Evolutionary conservation across 768 basidiomycete genomes (phyloP), one percentile per base, ranked within the genome.

Genomic region (Kwoniella mangroviensis): DNA sequence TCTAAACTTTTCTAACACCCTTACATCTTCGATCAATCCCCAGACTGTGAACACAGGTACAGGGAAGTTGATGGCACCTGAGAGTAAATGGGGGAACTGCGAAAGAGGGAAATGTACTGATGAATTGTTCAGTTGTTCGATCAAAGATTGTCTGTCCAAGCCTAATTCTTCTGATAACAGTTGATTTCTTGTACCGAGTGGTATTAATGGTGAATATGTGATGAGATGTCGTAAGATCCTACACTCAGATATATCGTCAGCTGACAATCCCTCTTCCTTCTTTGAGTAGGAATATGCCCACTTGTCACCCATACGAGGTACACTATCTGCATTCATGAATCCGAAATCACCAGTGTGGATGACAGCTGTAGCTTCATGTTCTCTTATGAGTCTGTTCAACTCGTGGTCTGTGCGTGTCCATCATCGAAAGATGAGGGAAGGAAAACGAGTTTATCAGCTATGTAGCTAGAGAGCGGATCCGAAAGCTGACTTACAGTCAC

Each of bases 321-420:
- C 86, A 82, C 92, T 93, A 72, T 81, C 75, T 87, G 72, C 74
- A 90, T 92, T 93, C 83, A 96, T 97, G 85, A 99, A 97, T 69
- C 97, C 97, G 89, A 98, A 98, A 85, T 99, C 97, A 63, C 97
- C 97, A 0, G 95, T 96, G 82, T 98, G 96, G 69, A 99, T 92
- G 82, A 98, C 90, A 19, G 94, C 96, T 68, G 90, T 88, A 24
- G 94, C 97, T 79, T 92, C 91, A 67, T 89, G 89, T 75, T 97
- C 93, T 56, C 90, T 85, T 19, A 95, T 95, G 64, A 97, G 88
- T 83, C 92, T 89, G 83, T 98, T 98, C 80, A 99, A 88, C 58
- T 89, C 89, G 71, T 91, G 89, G 75, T 94, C 95, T 82, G 78
- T 57, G 51, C 51, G 42, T 24, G 15, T 45, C n/a, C n/a, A 34